Evolutionary conservation across 129 eudicot genomes (phyloP).

Genomic region (Saposhnikovia divaricata): DNA sequence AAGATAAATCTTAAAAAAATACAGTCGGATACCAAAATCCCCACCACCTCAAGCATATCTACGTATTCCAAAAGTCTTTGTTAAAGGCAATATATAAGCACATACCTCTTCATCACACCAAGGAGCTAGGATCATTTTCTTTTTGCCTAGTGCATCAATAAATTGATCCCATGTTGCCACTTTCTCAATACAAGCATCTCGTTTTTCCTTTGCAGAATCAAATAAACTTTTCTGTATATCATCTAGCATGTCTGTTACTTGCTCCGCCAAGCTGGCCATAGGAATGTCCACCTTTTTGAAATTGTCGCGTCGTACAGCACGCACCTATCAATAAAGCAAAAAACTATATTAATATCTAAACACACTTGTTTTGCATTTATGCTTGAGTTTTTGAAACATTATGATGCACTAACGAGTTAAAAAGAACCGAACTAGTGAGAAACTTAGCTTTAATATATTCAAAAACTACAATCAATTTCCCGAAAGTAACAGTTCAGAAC

Average conservation of each 20-base stretch:
- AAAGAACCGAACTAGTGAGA: background rate
- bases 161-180: conserved; percentile 82
- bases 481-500: background rate
- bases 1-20: background rate
- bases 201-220: conserved; percentile 58
- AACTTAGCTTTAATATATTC: background rate
- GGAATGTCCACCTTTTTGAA: conserved; percentile 42
- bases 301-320: conserved; percentile 58
- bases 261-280: conserved; percentile 37
- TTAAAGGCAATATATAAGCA: background rate
- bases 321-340: conserved; percentile 22
- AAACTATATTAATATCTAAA: background rate
- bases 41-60: background rate
- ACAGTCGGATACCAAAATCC: background rate
- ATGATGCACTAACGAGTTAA: background rate
- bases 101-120: conserved; percentile 96
- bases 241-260: conserved; percentile 35
- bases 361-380: background rate
- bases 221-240: conserved; percentile 52
- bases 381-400: background rate
- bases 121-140: conserved; percentile 79
- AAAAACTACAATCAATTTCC: background rate
- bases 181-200: conserved; percentile 67
- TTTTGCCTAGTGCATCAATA: conserved; percentile 44
- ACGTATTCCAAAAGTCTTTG: background rate